These are phyloP conservation scores for Tricholomella constricta DNA, from an alignment of 768 basidiomycete genomes.

Conservation along the genomic window DNA sequence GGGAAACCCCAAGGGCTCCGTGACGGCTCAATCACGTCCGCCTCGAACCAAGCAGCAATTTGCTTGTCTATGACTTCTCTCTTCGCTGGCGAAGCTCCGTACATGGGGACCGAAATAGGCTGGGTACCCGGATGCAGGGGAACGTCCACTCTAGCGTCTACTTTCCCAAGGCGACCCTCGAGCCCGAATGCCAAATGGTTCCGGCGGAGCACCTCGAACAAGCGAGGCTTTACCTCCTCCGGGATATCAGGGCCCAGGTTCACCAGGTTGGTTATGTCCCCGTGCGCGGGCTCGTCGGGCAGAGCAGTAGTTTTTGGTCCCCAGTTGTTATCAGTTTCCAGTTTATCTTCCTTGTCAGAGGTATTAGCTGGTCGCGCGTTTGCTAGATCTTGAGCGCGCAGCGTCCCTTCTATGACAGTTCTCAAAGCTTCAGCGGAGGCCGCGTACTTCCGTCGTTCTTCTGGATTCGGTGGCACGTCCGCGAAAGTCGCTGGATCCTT, in stretches of 20 bases:
- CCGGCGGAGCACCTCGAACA: constrained; percentile 17
- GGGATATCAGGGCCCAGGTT: not conserved
- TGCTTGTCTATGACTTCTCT: constrained; percentile 29
- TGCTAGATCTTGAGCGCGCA: not conserved
- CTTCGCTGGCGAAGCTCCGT: constrained; percentile 31
- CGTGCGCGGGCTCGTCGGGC: constrained; percentile 9
- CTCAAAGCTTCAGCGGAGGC: too few species aligned
- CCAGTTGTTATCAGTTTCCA: too few species aligned
- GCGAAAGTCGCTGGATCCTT: not conserved
- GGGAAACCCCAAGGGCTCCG: constrained; percentile 37
- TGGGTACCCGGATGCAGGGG: constrained; percentile 21
- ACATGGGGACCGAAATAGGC: constrained; percentile 28
- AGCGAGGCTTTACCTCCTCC: not conserved
- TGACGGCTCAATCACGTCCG: too few species aligned
- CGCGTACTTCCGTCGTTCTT: not conserved
- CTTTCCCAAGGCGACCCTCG: constrained; percentile 5
- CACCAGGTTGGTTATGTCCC: not conserved
- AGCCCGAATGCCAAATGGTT: not conserved
- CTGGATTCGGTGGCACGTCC: not conserved
- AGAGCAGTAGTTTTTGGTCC: constrained; percentile 30
- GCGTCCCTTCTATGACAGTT: not conserved
- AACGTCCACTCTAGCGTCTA: constrained; percentile 25
- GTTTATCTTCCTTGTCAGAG: constrained; percentile 16
- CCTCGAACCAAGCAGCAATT: too few species aligned
- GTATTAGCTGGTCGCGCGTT: constrained; percentile 6